Evolutionary conservation across 1,139 yeast species (phyloP), one percentile per base, ranked within the genome.

Genomic region (Yamadazyma membranifaciens): DNA sequence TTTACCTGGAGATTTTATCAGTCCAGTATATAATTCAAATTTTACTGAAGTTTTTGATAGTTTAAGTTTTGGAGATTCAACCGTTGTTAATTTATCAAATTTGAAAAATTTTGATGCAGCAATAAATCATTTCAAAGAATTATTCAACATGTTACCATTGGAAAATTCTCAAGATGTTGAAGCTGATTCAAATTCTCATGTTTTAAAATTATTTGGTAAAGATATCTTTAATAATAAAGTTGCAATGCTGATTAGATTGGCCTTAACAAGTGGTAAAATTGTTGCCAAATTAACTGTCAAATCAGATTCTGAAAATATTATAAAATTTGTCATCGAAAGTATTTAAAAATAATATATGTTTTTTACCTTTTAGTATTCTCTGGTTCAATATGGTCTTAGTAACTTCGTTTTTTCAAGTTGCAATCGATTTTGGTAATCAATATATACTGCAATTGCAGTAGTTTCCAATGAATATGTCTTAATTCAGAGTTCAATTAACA

Each of bases 201-300:
- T 78, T 11, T 71, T 92, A 65, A 89, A 89, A 67, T 68, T 89
- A 52, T 85, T 77, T 56, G 98, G 98, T 58, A 85, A 83, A 65
- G 81, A 87, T 50, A 76, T 86, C 26, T 74, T 76, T 64, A 92
- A 89, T 40, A 76, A 76, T 25, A 84, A 83, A 63, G 80, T 88
- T 46, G 92, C 83, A 20, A 80, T 81, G 7, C 60, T 74, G 48
- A 74, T 87, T 34, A 81, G 87, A 59, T 76, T 92, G 66, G 95
- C 92, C 12, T 70, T 76, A 51, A 75, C 83, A 40, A 75, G 87
- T 10, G 80, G 82, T 41, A 78, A 77, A 50, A 81, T 87, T 42
- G 87, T 91, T 50, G 81, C 92, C 58, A 89, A 87, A 68, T 75
- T 85, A 41, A 75, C 78, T 49, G 85, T 83, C 28, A 83, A 83